These are phyloP conservation scores for Rhodotorula sp. DNA, from an alignment of 1,284 basidiomycete genomes.

Conservation along the genomic window DNA sequence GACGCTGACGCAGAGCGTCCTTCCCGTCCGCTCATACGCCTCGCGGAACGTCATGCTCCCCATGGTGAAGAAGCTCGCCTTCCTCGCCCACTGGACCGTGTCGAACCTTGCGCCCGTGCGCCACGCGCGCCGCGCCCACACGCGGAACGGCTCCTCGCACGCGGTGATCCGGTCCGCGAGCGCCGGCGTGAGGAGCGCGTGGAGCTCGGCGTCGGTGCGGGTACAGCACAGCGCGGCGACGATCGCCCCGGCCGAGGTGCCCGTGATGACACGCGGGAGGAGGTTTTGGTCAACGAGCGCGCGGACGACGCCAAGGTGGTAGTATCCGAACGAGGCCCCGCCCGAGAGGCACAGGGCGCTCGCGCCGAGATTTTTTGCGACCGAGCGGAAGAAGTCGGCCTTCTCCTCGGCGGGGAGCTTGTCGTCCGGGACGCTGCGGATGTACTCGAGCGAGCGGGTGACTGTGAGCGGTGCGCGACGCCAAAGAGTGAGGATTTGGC, in stretches of 20 bases:
- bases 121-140: conserved; percentile 78
- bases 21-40: conserved; percentile 88
- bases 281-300: conserved; percentile 86
- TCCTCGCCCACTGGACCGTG: conserved; percentile 84
- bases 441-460: conserved; percentile 60
- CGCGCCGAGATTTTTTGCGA: conserved; percentile 84
- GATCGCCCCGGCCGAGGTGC: conserved; percentile 90
- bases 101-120: conserved; percentile 92
- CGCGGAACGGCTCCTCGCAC: conserved; percentile 68
- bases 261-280: conserved; percentile 82
- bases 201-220: conserved; percentile 84
- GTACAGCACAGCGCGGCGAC: conserved; percentile 74
- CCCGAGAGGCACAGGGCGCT: conserved; percentile 91
- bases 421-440: conserved; percentile 63
- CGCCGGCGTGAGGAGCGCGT: conserved; percentile 71
- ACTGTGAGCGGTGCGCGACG: conserved; percentile 42
- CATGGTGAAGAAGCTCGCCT: conserved; percentile 88
- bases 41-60: conserved; percentile 96
- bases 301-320: conserved; percentile 88
- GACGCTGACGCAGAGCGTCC: conserved; percentile 80
- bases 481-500: no score
- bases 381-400: conserved; percentile 83
- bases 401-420: conserved; percentile 84
- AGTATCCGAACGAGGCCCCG: conserved; percentile 63
- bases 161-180: conserved; percentile 87